Conservation (phyloP, 2,329 filamentous ascomycete genomes). For the Hypoxylon rubiginosum region DNA sequence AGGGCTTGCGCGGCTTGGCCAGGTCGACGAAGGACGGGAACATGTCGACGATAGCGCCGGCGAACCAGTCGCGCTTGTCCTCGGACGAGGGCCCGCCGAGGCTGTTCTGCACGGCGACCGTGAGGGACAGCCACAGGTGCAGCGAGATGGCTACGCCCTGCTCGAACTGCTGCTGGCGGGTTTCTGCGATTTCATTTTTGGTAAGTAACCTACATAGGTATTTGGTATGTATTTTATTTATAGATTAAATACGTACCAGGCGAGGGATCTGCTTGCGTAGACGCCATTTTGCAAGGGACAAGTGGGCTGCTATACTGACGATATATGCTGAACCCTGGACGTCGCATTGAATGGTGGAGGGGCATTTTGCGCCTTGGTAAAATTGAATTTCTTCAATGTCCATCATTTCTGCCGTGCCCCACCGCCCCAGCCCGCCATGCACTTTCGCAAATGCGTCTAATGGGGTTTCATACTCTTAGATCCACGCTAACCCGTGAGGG, state of each 20-base stretch:
- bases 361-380: slow-evolving; percentile 23
- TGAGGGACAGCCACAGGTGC: slow-evolving; percentile 89
- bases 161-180: slow-evolving; percentile 79
- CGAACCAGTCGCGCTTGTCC: slow-evolving; percentile 98
- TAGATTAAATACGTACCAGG: slow-evolving; percentile 40
- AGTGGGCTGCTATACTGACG: slow-evolving; percentile 6
- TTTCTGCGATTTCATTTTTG: slow-evolving; percentile 56
- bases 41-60: slow-evolving; percentile 86
- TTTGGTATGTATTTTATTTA: neutral
- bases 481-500: slow-evolving; percentile 25
- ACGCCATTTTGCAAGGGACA: slow-evolving; percentile 34
- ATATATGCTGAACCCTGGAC: slow-evolving; percentile 18
- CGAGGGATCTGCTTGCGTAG: slow-evolving; percentile 42
- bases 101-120: slow-evolving; percentile 85
- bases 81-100: slow-evolving; percentile 87
- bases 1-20: slow-evolving; percentile 49
- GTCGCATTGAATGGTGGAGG: slow-evolving; percentile 35
- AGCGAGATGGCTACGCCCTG: slow-evolving; percentile 87
- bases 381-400: slow-evolving; percentile 12
- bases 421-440: slow-evolving; percentile 25
- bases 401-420: slow-evolving; percentile 30
- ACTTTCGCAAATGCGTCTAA: slow-evolving; percentile 1
- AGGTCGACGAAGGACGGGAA: slow-evolving; percentile 74
- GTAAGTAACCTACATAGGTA: slow-evolving; percentile 8
- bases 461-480: slow-evolving; percentile 8